phyloP scores from a whole-genome alignment of 306 rosid genomes.

The Macrotyloma uniflorum region DNA sequence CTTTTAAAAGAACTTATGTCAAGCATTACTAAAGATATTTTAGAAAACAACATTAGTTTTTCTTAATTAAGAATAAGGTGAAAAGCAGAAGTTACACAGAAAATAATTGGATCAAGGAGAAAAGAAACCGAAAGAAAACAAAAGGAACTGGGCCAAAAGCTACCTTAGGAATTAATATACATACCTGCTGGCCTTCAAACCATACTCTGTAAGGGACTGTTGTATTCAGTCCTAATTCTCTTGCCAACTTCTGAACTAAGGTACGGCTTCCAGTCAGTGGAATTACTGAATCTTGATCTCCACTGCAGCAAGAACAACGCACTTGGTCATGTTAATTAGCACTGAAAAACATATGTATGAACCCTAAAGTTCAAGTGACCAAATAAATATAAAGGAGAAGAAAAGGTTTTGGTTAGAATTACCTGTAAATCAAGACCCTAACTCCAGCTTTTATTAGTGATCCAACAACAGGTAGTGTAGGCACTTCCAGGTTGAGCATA shows the following conservation, averaged over 20 bases:
- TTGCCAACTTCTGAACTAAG: constrained; percentile 73
- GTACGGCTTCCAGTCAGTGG: constrained; percentile 93
- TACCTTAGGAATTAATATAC: background rate
- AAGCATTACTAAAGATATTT: background rate
- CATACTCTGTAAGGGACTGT: constrained; percentile 90
- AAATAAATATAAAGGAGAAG: constrained; percentile 11
- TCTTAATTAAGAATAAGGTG: background rate
- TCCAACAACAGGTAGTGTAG: constrained; percentile 79
- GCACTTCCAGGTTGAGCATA: constrained; percentile 83
- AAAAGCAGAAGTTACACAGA: background rate
- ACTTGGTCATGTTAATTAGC: constrained; percentile 25
- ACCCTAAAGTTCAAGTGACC: constrained; percentile 24
- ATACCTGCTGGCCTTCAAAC: constrained; percentile 90
- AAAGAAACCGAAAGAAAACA: background rate
- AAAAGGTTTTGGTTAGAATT: constrained; percentile 6
- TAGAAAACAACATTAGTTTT: background rate
- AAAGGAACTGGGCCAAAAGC: constrained; percentile 1
- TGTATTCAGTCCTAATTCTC: constrained; percentile 64
- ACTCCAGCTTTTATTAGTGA: constrained; percentile 76
- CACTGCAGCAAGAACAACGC: constrained; percentile 54
- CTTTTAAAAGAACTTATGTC: background rate
- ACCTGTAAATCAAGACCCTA: constrained; percentile 88
- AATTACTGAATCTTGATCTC: constrained; percentile 97
- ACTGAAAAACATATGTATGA: background rate
- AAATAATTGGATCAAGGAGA: background rate